Conservation (phyloP, 106 monocot species). For the Dioscorea alata region DNA sequence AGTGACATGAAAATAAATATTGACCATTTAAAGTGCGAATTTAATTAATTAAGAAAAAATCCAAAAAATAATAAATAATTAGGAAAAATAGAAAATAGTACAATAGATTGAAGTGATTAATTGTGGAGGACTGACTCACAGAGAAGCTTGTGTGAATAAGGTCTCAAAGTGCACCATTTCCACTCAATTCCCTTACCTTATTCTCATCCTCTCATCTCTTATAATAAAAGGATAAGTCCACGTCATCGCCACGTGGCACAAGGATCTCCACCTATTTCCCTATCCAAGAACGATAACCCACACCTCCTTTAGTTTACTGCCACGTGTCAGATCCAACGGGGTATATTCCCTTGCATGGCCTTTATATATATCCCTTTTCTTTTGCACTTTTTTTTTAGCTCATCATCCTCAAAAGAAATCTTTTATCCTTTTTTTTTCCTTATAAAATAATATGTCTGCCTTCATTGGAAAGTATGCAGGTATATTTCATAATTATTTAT, state of each 20-base stretch:
- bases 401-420: not conserved
- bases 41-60: too few relatives aligned
- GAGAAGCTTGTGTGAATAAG: too few relatives aligned
- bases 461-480: conserved; percentile 48
- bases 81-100: too few relatives aligned
- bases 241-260: conserved; percentile 2
- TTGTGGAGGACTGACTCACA: too few relatives aligned
- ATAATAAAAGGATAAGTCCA: not conserved
- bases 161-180: too few relatives aligned
- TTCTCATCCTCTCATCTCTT: not conserved
- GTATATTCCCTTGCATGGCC: conserved; percentile 1
- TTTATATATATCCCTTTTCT: not conserved
- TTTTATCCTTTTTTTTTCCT: too few relatives aligned
- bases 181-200: not conserved
- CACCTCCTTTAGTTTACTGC: not conserved
- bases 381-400: not conserved
- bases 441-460: conserved; percentile 23
- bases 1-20: too few relatives aligned
- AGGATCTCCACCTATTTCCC: not conserved
- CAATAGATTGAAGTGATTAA: too few relatives aligned
- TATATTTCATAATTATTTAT: not conserved
- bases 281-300: conserved; percentile 2
- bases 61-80: too few relatives aligned
- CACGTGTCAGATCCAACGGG: not conserved
- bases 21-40: too few relatives aligned